Conservation (phyloP, 305 asterid species). For the Lippia alba region DNA sequence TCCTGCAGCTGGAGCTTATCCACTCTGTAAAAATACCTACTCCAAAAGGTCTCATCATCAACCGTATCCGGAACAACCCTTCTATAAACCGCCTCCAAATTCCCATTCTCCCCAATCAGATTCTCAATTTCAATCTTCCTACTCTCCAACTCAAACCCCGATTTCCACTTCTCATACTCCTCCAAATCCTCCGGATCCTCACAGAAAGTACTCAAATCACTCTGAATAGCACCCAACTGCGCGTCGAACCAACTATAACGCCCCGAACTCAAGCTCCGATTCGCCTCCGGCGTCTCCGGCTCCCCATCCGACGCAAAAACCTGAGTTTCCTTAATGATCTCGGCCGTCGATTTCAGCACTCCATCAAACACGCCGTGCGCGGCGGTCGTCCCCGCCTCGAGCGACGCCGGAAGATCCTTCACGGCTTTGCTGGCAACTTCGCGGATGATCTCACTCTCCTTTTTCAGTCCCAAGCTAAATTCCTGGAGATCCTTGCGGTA, state of each 20-base stretch:
- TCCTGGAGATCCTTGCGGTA: conserved; percentile 82
- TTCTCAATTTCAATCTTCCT: conserved; percentile 50
- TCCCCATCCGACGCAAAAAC: conserved; percentile 57
- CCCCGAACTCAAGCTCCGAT: conserved; percentile 45
- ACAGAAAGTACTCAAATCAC: conserved; percentile 58
- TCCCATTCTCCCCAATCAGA: conserved; percentile 64
- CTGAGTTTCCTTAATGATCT: conserved; percentile 63
- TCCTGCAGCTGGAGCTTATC: conserved; percentile 80
- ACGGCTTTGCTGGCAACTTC: conserved; percentile 86
- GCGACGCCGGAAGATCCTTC: conserved; percentile 82
- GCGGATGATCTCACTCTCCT: conserved; percentile 70
- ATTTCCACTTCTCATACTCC: conserved; percentile 71
- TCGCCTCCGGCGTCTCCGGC: conserved; percentile 57
- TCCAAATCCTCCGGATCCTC: conserved; percentile 80
- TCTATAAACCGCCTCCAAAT: conserved; percentile 54
- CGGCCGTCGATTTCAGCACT: conserved; percentile 77
- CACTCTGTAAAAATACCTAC: conserved; percentile 74
- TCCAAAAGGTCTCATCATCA: conserved; percentile 80
- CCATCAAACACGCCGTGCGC: conserved; percentile 77
- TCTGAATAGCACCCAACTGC: conserved; percentile 63
- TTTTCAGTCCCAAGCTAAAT: conserved; percentile 76
- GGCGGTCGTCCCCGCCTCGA: conserved; percentile 80
- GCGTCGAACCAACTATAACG: conserved; percentile 75
- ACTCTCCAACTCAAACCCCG: conserved; percentile 52
- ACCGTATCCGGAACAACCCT: conserved; percentile 61